These are phyloP conservation scores for Penicillium lividum DNA, from an alignment of 495 filamentous ascomycete species.

Conservation along the genomic window DNA sequence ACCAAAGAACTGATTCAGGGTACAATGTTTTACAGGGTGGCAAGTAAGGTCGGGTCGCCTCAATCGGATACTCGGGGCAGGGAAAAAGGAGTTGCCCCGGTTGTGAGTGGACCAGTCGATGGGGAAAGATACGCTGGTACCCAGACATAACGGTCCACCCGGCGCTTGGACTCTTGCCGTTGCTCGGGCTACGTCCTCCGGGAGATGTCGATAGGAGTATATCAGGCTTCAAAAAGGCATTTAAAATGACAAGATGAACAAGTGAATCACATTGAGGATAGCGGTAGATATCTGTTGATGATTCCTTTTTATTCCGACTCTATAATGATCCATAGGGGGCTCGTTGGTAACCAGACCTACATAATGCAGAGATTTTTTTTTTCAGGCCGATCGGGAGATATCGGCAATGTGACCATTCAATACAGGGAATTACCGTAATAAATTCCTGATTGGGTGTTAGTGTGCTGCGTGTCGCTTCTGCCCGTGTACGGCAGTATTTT, in stretches of 20 bases:
- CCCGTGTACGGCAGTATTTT: slow-evolving; percentile 47
- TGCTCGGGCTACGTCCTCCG: slow-evolving; percentile 22
- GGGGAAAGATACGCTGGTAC: slow-evolving; percentile 31
- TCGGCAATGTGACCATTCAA: slow-evolving; percentile 33
- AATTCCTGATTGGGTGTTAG: slow-evolving; percentile 36
- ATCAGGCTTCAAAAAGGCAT: not conserved
- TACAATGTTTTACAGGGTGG: slow-evolving; percentile 5
- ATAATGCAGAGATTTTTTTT: slow-evolving; percentile 23
- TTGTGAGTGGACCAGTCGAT: slow-evolving; percentile 24
- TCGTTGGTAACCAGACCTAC: not conserved
- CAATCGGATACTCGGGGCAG: slow-evolving; percentile 29
- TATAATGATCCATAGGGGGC: not conserved
- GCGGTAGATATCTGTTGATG: too few relatives aligned
- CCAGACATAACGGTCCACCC: slow-evolving; percentile 15
- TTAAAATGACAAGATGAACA: not conserved
- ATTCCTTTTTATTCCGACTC: not conserved
- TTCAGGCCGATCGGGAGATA: slow-evolving; percentile 44
- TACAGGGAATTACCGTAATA: slow-evolving; percentile 21
- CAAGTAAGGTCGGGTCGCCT: slow-evolving; percentile 2
- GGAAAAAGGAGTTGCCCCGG: slow-evolving; percentile 30
- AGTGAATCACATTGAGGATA: not conserved
- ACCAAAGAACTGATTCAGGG: not conserved
- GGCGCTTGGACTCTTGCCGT: slow-evolving; percentile 28
- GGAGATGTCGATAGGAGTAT: not conserved
- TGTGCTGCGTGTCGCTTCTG: slow-evolving; percentile 41